Evolutionary conservation across 208 protist species (phyloP), one percentile per base, ranked within the genome.

Genomic region (Angomonas ambiguus): DNA sequence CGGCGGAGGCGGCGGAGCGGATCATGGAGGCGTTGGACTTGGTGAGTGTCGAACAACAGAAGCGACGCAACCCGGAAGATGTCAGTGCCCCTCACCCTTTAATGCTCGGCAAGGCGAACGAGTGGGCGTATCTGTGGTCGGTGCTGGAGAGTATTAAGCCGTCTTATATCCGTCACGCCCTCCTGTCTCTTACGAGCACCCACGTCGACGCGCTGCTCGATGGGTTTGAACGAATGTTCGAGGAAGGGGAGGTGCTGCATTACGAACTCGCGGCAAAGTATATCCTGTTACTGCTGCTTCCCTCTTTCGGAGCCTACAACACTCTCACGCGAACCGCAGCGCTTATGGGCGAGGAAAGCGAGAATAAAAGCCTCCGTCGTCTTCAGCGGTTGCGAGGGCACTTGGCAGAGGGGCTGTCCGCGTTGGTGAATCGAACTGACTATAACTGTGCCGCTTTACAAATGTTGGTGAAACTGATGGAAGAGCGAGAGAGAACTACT

Each of bases 1-100:
- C 87, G 0, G 71, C 80, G 2, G 87, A 91, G 62, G 84, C 80
- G 20, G 90, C 87, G 1, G 90, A 95, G 76, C 72, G 80, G 41
- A 30, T 95, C 25, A 95, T 95, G 90, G 86, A 91, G 73, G 90
- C 90, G 3, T 80, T 95, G 4, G 90, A 95, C 51, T 62, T 95
- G 16, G 77, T 95, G 25, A 88, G 74, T 48, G 72, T 95, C 1
- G 90, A 95, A 72, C 79, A 82, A 60, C 90, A 95, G 70, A 82
- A 85, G 5, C 51, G 77, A 57, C 64, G 70, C 38, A 84, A 83
- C 74, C 51, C 71, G 10, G 77, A 88, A 24, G 90, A 93, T 34
- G 51, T 49, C 22, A 48, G 69, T 38, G 71, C 67, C 24, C 76
- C 73, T 16, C 80, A 77, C 3, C 84, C 93, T 69, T 83, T 84